Evolutionary conservation across 768 basidiomycete genomes (phyloP).

Genomic region (Boletus reticulatus): DNA sequence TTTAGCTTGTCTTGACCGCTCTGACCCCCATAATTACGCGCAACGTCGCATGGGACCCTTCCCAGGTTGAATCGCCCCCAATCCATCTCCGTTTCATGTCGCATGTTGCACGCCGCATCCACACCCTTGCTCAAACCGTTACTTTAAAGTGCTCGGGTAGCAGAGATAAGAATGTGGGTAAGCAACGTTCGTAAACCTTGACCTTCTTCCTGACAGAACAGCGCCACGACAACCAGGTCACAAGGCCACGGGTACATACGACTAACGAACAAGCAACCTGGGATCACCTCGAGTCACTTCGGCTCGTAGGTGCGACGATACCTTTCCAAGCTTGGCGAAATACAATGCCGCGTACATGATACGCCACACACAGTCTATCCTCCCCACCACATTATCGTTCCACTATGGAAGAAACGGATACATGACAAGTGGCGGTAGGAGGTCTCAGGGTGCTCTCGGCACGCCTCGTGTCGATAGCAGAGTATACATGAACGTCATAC

Average conservation of each 20-base stretch:
- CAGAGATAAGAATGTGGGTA: neutral
- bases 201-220: neutral
- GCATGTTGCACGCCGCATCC: neutral
- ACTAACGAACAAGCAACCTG: neutral
- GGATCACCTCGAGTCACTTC: neutral
- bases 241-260: neutral
- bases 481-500: neutral
- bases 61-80: neutral
- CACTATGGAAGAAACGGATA: neutral
- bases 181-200: too few relatives aligned
- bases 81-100: slow-evolving; percentile 9
- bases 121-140: neutral
- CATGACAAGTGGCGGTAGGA: neutral
- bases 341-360: neutral
- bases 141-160: neutral
- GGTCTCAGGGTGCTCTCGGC: neutral
- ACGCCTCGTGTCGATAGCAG: neutral
- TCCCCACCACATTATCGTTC: neutral
- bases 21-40: neutral
- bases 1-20: neutral
- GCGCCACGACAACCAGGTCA: neutral
- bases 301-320: neutral
- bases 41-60: neutral
- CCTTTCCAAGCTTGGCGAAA: neutral
- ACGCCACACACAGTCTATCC: neutral